Evolutionary conservation across 495 filamentous ascomycete genomes (phyloP).

Genomic region (Emericellopsis terricola): DNA sequence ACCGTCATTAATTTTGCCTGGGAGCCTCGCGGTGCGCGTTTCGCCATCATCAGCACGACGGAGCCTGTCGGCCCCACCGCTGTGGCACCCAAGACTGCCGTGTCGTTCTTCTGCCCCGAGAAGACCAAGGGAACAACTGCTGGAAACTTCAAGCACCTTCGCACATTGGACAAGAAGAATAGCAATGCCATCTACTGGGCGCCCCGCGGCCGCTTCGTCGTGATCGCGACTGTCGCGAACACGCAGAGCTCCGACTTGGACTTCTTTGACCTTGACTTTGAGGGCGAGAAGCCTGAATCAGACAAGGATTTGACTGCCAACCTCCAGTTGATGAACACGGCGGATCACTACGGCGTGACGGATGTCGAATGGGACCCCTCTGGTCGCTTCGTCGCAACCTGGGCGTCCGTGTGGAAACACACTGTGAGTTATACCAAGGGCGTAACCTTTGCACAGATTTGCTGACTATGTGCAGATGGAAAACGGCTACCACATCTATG

Average conservation of each 20-base stretch:
- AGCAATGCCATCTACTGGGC: conserved; percentile 99
- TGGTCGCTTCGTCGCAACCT: conserved; percentile 80
- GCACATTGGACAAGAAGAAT: conserved; percentile 93
- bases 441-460: no score
- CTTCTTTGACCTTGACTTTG: conserved; percentile 94
- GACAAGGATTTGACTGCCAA: conserved; percentile 93
- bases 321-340: conserved; percentile 76
- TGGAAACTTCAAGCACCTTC: conserved; percentile 89
- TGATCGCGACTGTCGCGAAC: conserved; percentile 81
- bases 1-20: conserved; percentile 98
- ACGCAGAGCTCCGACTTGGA: conserved; percentile 87
- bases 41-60: conserved; percentile 89
- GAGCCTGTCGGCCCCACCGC: conserved; percentile 62
- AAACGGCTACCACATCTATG: conserved; percentile 95
- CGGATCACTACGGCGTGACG: conserved; percentile 92
- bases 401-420: conserved; percentile 90
- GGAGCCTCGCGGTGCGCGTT: conserved; percentile 94
- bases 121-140: conserved; percentile 59
- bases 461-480: conserved; percentile 82
- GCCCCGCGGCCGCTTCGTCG: conserved; percentile 87
- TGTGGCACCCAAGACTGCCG: conserved; percentile 80
- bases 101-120: conserved; percentile 92
- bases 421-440: conserved; percentile 37
- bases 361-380: conserved; percentile 97
- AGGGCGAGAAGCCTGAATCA: conserved; percentile 81